Base-by-base conservation (phyloP, 2,329 filamentous ascomycete genomes). In the Botrytis hyacinthi region DNA sequence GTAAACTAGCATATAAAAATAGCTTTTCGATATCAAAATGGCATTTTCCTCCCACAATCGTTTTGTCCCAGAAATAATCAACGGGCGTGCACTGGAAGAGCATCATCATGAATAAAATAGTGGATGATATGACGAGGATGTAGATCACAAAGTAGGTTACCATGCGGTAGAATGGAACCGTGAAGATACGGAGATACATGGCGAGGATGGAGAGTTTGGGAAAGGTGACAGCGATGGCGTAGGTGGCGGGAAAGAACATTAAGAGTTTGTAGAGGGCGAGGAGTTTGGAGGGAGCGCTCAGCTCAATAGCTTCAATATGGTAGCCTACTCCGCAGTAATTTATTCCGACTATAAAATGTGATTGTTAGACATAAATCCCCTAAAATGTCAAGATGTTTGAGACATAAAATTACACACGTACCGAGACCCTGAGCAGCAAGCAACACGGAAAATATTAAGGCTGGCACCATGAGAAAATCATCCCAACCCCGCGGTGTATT, bases 1-100 rank as follows among this genome's bases (percentile, higher is more conserved):
- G 83, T 0, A 85, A 80, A 7, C 81, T 82, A 59, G 76, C 85
- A 85, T n/a, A 82, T 83, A 67, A 86, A 82, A 68, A 85, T 84
- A 4, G 79, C 81, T 4, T 74, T 80, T 76, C 71, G 18, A 74
- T 54, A 70, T 73, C 37, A 22, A 73, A 51, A 44, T 69, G 71
- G 29, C 74, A 75, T 66, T 74, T 62, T 44, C 74, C 74, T 4
- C 65, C 73, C 26, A 46, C 20, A 9, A 76, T 71, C 5, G 73
- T 51, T 70, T 76, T 76, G 18, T 76, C 72, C 75, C 75, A 76
- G 51, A 72, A 73, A 71, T 73, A 76, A 37, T 70, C 51, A 10
- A 76, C 69, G 12, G 75, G 74, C 1, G 69, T 72, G 67, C 75
- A 76, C 60, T 75, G 73, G 35, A 74, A 74, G 26, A 76, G 68